Conservation (phyloP, 2,329 filamentous ascomycete genomes). For the Camillea tinctor region DNA sequence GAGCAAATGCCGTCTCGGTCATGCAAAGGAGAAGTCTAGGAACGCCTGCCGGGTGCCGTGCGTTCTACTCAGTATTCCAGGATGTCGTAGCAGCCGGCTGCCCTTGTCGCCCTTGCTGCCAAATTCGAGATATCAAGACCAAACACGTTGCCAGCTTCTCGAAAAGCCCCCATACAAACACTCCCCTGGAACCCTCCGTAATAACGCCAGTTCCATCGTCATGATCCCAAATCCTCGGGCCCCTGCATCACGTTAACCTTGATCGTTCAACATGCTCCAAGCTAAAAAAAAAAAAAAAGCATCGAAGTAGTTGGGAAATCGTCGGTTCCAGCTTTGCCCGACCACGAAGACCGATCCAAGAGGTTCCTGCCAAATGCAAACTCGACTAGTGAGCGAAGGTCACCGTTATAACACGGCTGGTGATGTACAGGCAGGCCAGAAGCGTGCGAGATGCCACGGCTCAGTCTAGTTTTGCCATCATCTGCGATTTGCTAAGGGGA, state of each 20-base stretch:
- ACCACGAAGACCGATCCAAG: constrained; percentile 20
- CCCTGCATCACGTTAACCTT: constrained; percentile 22
- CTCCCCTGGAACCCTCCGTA: constrained; percentile 22
- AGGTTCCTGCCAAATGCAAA: constrained; percentile 27
- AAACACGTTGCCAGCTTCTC: constrained; percentile 17
- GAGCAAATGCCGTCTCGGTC: constrained; percentile 50
- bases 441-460: constrained; percentile 30
- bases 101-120: constrained; percentile 19
- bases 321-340: constrained; percentile 12
- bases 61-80: constrained; percentile 25
- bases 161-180: constrained; percentile 18
- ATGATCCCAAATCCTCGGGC: constrained; percentile 21
- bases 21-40: constrained; percentile 53
- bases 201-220: constrained; percentile 22
- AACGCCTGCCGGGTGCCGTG: constrained; percentile 28
- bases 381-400: constrained; percentile 31
- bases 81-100: constrained; percentile 20
- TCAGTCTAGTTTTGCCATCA: constrained; percentile 98
- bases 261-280: constrained; percentile 22
- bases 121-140: constrained; percentile 23
- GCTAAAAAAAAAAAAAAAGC: constrained; percentile 22
- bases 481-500: constrained; percentile 88
- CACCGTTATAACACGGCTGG: constrained; percentile 33
- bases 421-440: constrained; percentile 28
- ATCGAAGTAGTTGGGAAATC: constrained; percentile 21